Evolutionary conservation across 2,329 filamentous ascomycete genomes (phyloP).

Genomic region (Cladosporium oxysporum): DNA sequence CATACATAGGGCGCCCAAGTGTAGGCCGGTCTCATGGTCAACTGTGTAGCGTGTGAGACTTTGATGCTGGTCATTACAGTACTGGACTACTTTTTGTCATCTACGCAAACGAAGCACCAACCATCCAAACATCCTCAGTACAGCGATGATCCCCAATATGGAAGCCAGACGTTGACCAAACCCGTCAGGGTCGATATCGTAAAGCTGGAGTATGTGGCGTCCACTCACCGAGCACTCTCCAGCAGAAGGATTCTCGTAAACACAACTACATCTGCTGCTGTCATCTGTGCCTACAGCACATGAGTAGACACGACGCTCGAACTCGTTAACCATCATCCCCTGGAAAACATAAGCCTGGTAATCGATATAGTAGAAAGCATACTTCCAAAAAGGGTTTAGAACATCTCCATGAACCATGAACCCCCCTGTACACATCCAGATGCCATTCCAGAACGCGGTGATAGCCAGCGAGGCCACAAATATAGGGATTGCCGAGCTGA

Average conservation of each 20-base stretch:
- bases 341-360: conserved; percentile 86
- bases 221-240: conserved; percentile 70
- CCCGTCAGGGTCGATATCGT: conserved; percentile 66
- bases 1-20: no score
- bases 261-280: conserved; percentile 62
- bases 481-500: conserved; percentile 71
- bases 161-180: conserved; percentile 74
- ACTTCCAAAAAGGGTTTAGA: conserved; percentile 81
- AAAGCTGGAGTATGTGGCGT: conserved; percentile 66
- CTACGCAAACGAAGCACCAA: conserved; percentile 29
- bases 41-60: no score
- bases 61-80: no score
- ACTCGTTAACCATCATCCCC: conserved; percentile 93
- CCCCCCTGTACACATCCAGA: conserved; percentile 86
- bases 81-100: no score
- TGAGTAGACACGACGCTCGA: conserved; percentile 63
- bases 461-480: conserved; percentile 79
- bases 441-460: conserved; percentile 80
- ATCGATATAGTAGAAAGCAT: conserved; percentile 86
- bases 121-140: conserved; percentile 71
- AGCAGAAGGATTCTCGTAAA: conserved; percentile 59
- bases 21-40: no score
- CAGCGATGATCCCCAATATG: conserved; percentile 72
- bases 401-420: conserved; percentile 74
- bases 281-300: conserved; percentile 57